phyloP scores from a whole-genome alignment of 176 grass and related monocot species.

The Eremochloa ophiuroides region DNA sequence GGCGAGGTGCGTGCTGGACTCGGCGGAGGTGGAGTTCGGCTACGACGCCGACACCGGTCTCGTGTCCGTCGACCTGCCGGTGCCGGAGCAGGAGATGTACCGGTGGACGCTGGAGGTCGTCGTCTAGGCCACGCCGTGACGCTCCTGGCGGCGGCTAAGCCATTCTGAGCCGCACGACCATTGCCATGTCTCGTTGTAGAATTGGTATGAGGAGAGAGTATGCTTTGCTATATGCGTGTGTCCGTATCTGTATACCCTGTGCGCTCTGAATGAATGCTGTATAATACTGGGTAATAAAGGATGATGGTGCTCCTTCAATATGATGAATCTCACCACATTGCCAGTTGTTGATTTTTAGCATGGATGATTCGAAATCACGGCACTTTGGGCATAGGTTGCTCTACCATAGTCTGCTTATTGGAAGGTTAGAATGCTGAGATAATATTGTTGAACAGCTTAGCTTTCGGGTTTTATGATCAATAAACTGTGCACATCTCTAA shows the following conservation, averaged over 20 bases:
- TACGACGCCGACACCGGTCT: constrained; percentile 48
- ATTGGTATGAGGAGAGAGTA: neutral
- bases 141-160: neutral
- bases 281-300: neutral
- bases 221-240: constrained; percentile 10
- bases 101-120: constrained; percentile 52
- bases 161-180: neutral
- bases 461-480: no score
- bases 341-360: no score
- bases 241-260: neutral
- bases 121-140: constrained; percentile 25
- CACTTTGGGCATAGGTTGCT: neutral
- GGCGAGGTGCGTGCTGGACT: constrained; percentile 44
- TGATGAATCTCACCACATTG: no score
- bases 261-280: neutral
- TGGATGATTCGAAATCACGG: neutral
- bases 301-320: constrained; percentile 25
- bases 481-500: no score
- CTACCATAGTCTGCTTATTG: no score
- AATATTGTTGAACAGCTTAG: no score
- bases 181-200: neutral
- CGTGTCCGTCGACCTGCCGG: constrained; percentile 50
- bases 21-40: constrained; percentile 36
- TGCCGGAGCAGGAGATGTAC: constrained; percentile 64
- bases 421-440: no score